Evolutionary conservation across 1,139 yeast species (phyloP), one percentile per base, ranked within the genome.

Genomic region (Keqinozyma sinolaborantium): DNA sequence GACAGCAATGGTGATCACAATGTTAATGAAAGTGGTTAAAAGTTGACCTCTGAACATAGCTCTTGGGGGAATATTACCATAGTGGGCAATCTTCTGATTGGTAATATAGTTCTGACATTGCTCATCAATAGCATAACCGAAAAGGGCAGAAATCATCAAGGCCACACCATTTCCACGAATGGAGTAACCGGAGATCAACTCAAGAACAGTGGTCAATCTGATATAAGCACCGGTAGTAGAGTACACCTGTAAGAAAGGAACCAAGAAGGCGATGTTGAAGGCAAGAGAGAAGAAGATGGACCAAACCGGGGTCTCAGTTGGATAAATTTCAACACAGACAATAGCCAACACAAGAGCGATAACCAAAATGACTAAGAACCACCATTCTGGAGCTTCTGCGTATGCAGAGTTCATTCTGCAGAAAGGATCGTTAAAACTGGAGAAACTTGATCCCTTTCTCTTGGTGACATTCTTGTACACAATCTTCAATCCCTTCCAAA

Each of bases 91-190:
- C 51, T 78, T 79, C 53, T 74, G 74, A 43, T 73, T 73, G 4
- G 71, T 50, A 29, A 75, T 58, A 51, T 69, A 78, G 45, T 60
- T 63, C 30, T 73, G 73, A 9, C 83, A 80, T 52, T 77, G 83
- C 2, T 70, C 72, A 51, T 69, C 74, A 41, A 76, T 73, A 47
- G 75, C 76, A 41, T 68, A 67, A 16, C 83, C 84, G 38, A 66
- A 65, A 1, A 79, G 77, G 48, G 78, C 78, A 41, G 77, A 57
- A 15, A 73, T 65, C 68, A 72, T 75, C 37, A 77, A 54, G 1
- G 83, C 83, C 29, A 64, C 54, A 26, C 79, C 80, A 35, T 77
- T 76, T 30, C 82, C 82, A 12, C 83, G 84, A 18, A 78, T 42
- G 2, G 80, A 78, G 44, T 77, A 77, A 15, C 85, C 85, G 29